phyloP scores from a whole-genome alignment of 371 early-diverging fungal species.

The Choanephora cucurbitarum region DNA sequence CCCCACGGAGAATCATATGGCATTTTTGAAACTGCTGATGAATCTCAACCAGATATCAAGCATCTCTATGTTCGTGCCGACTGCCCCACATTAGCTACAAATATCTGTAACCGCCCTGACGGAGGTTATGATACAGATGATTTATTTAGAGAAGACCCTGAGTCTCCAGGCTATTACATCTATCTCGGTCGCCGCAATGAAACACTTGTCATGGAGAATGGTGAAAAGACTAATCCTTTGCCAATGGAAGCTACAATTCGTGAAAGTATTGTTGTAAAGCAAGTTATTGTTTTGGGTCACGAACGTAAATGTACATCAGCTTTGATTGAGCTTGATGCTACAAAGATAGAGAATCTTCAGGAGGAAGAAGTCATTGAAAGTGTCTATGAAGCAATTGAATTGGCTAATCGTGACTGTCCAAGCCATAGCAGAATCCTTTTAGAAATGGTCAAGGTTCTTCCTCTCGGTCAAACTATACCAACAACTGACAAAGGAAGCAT shows the following conservation, averaged over 20 bases:
- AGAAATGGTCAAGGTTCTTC: slow-evolving; percentile 45
- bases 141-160: slow-evolving; percentile 21
- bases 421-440: slow-evolving; percentile 34
- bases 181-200: slow-evolving; percentile 39
- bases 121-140: slow-evolving; percentile 39
- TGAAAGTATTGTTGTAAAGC: slow-evolving; percentile 15
- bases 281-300: slow-evolving; percentile 31
- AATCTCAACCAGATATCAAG: too few species aligned
- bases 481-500: slow-evolving; percentile 39
- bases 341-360: slow-evolving; percentile 17
- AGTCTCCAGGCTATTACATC: slow-evolving; percentile 18
- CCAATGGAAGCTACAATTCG: slow-evolving; percentile 39
- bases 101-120: slow-evolving; percentile 23
- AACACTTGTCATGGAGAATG: slow-evolving; percentile 40
- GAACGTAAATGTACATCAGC: slow-evolving; percentile 30
- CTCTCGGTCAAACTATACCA: slow-evolving; percentile 22
- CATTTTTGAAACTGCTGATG: background rate
- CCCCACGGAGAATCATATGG: too few species aligned
- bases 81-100: slow-evolving; percentile 18
- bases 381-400: slow-evolving; percentile 29
- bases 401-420: slow-evolving; percentile 36
- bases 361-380: slow-evolving; percentile 14
- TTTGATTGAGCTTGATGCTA: slow-evolving; percentile 28
- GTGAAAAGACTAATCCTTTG: slow-evolving; percentile 46
- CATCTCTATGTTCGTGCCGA: slow-evolving; percentile 14